Base-by-base conservation (phyloP, 106 monocot species). In the Acorus calamus region DNA sequence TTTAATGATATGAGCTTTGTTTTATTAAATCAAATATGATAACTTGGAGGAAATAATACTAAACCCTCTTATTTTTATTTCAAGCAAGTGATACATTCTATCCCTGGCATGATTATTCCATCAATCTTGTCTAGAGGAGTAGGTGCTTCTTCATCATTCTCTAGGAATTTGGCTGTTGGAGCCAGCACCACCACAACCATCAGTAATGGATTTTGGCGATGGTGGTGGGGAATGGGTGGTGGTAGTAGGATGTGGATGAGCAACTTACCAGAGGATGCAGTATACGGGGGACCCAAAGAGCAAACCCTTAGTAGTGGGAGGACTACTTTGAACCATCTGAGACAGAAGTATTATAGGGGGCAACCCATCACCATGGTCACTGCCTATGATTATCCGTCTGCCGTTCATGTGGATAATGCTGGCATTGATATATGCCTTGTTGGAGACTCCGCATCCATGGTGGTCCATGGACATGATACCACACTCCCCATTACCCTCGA, bases 371-470 rank as follows among this genome's bases (percentile, higher is more conserved):
- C 96, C 56, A 74, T 96, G 71, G 91, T 96, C 70, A 96, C 96
- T 55, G 96, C 91, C 57, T 96, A 96, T 79, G 96, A 96, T 61
- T 91, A 96, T 71, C 96, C 96, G 44, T 87, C 96, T 42, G 96
- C 96, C 7, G 87, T 91, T 14, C 96, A 96, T 76, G 49, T 96
- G 58, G 87, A 91, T 74, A 28, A 12, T 11, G 91, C 91, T 11
- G 87, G 91, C 4, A 81, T 96, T 58, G 91, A 96, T 53, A 66
- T 91, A 45, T 84, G 84, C 68, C 87, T 96, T 51, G 96, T 96
- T 10, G 96, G 96, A 2, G 96, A 96, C 64, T 96, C 96, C 14
- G 96, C 96, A 47, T 81, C 96, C 74, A 96, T 96, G 96, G 96
- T 96, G 42, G 85, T 96, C 62, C 96, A 96, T 73, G 91, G 96